A percentile compares a stretch with the other conserved stretches of the same genome.
Evolutionary conservation across 768 basidiomycete species (phyloP).

Genomic region (Trametes cinnabarina): DNA sequence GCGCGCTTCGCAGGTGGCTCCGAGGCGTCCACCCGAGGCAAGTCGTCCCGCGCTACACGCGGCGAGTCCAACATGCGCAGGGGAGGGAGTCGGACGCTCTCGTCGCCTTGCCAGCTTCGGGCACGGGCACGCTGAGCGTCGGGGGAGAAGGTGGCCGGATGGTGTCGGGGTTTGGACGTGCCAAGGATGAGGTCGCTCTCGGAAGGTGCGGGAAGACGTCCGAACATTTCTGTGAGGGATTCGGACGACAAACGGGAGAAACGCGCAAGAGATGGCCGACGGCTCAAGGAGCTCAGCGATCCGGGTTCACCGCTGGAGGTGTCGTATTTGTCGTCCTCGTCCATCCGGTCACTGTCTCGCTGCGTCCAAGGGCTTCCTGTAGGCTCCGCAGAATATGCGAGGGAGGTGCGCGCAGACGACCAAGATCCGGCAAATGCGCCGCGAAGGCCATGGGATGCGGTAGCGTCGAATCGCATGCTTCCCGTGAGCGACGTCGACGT

Average conservation of each 20-base stretch:
- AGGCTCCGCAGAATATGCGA: not conserved
- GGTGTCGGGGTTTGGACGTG: not conserved
- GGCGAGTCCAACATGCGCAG: not conserved
- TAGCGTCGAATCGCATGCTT: constrained; percentile 3
- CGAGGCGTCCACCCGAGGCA: not conserved
- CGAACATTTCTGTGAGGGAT: not conserved
- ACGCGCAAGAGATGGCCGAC: not conserved
- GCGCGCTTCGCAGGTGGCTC: constrained; percentile 1
- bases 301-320: not conserved
- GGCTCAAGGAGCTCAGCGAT: not conserved
- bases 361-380: not conserved
- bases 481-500: not conserved
- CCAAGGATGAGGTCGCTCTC: constrained; percentile 12
- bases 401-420: not conserved
- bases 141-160: not conserved
- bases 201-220: not conserved
- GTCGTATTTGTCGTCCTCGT: not conserved
- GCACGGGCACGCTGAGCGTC: not conserved
- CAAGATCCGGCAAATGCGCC: constrained; percentile 3
- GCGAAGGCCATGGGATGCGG: not conserved
- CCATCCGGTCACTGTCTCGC: not conserved
- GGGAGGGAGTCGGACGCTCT: constrained; percentile 6
- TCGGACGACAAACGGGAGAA: not conserved
- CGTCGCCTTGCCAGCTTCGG: not conserved
- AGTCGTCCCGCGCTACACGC: not conserved